These are phyloP conservation scores for Lasiosphaeris hirsuta DNA, from an alignment of 495 filamentous ascomycete genomes.

Conservation along the genomic window DNA sequence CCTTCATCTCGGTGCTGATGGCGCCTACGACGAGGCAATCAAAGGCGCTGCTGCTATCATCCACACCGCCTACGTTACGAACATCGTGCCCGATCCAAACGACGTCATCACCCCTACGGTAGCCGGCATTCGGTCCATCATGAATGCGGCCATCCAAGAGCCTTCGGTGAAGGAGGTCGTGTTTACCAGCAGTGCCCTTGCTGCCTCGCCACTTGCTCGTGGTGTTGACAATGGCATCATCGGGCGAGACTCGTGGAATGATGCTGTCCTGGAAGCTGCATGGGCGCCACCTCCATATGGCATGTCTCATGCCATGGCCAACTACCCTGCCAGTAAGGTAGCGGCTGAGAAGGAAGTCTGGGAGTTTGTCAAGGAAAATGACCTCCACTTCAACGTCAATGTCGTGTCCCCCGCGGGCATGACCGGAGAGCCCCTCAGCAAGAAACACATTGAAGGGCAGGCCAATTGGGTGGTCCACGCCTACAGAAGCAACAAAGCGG, in stretches of 20 bases:
- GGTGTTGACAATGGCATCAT: constrained; percentile 29
- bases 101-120: constrained; percentile 39
- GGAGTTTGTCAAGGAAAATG: constrained; percentile 44
- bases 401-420: constrained; percentile 40
- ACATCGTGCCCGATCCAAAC: constrained; percentile 34
- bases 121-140: constrained; percentile 33
- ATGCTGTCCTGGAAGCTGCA: constrained; percentile 36
- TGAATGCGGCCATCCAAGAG: constrained; percentile 41
- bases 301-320: constrained; percentile 17
- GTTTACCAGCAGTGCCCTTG: constrained; percentile 42
- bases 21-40: constrained; percentile 40
- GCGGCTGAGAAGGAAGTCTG: constrained; percentile 46
- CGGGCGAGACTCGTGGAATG: constrained; percentile 45
- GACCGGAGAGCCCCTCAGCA: constrained; percentile 32
- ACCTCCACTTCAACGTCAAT: constrained; percentile 45
- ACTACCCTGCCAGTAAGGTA: constrained; percentile 50
- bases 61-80: constrained; percentile 44
- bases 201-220: constrained; percentile 31
- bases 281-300: constrained; percentile 38
- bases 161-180: constrained; percentile 48
- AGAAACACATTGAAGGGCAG: constrained; percentile 26
- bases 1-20: constrained; percentile 31
- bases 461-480: constrained; percentile 9
- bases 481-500: neutral
- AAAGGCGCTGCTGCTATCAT: constrained; percentile 34